A percentile compares a stretch with the other conserved stretches of the same genome.
Conservation (phyloP, 2,329 filamentous ascomycete genomes). For the Pseudogymnoascus sp. region DNA sequence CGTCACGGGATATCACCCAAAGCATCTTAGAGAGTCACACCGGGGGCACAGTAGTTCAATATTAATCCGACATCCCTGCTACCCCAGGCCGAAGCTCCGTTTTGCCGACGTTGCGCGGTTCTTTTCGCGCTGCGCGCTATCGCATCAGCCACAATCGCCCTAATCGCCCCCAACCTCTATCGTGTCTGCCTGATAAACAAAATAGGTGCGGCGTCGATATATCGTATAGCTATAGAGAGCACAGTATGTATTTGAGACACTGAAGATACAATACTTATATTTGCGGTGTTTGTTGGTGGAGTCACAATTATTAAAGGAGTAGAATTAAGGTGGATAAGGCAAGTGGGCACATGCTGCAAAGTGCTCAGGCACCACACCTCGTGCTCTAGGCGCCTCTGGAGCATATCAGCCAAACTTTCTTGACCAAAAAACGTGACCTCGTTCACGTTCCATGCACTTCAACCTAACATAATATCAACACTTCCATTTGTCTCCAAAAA, state of each 20-base stretch:
- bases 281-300: slow-evolving; percentile 1
- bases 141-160: slow-evolving; percentile 4
- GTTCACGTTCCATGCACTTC: not conserved
- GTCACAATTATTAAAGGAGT: not conserved
- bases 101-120: slow-evolving; percentile 11
- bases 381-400: slow-evolving; percentile 1
- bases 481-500: slow-evolving; percentile 37
- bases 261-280: not conserved
- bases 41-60: not conserved
- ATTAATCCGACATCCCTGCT: not conserved
- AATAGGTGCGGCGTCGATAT: not conserved
- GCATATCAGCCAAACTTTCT: not conserved
- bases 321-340: not conserved
- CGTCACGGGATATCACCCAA: slow-evolving; percentile 1
- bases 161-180: not conserved
- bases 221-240: not conserved
- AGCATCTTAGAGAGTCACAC: slow-evolving; percentile 1
- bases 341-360: not conserved
- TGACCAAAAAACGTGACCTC: slow-evolving; percentile 8
- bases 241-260: not conserved
- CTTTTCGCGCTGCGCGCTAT: not conserved
- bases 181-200: slow-evolving; percentile 4
- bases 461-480: not conserved
- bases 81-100: slow-evolving; percentile 5
- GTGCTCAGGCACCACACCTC: slow-evolving; percentile 7